phyloP scores from a whole-genome alignment of 352 stramenopile species.

The Phytophthora sp. region DNA sequence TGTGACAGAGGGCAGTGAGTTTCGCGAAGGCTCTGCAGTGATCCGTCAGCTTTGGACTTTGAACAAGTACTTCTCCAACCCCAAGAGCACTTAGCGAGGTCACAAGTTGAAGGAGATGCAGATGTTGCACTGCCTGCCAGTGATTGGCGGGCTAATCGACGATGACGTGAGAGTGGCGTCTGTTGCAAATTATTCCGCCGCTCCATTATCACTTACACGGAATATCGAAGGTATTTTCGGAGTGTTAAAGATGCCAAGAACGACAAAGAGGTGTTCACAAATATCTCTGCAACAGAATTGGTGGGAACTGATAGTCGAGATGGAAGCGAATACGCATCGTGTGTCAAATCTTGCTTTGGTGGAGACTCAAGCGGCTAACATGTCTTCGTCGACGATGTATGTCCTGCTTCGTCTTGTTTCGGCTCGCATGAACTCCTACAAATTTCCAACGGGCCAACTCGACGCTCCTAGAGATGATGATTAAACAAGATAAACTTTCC shows the following conservation, averaged over 20 bases:
- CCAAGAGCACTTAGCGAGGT: background rate
- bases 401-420: background rate
- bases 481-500: too few relatives aligned
- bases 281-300: background rate
- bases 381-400: background rate
- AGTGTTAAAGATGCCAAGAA: background rate
- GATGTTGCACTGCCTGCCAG: background rate
- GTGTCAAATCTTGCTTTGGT: background rate
- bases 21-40: background rate
- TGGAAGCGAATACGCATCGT: background rate
- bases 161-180: background rate
- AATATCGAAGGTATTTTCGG: background rate
- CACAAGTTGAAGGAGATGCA: background rate
- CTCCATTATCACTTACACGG: background rate
- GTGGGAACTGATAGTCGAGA: background rate
- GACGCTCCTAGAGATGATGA: background rate
- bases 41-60: background rate
- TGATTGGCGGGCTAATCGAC: background rate
- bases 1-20: background rate
- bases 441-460: background rate
- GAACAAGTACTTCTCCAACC: background rate
- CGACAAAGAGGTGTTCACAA: background rate
- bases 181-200: background rate
- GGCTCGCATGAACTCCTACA: background rate
- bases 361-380: background rate